A percentile compares a stretch with the other conserved stretches of the same genome.
Evolutionary conservation across 257 asterid genomes (phyloP).

Genomic region (Salvia splendens): DNA sequence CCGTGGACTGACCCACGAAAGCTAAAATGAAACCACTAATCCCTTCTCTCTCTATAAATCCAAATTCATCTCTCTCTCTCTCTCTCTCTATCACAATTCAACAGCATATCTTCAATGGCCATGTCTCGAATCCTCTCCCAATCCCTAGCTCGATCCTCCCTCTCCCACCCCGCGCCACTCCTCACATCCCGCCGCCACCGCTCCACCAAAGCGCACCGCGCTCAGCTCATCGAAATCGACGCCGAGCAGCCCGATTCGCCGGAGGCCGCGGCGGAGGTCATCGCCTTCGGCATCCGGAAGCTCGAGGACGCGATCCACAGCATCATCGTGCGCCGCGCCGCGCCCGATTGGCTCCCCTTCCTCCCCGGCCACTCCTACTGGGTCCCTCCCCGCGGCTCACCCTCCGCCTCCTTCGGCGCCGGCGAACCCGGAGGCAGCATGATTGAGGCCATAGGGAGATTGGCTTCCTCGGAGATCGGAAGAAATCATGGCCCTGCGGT

Average conservation of each 20-base stretch:
- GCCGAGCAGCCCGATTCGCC: conserved; percentile 47
- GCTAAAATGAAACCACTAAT: conserved; percentile 3
- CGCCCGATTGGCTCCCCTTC: conserved; percentile 67
- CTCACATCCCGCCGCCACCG: conserved; percentile 52
- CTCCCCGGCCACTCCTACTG: conserved; percentile 56
- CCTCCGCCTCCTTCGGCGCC: conserved; percentile 21
- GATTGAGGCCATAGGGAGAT: conserved; percentile 40
- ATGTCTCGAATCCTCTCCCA: conserved; percentile 49
- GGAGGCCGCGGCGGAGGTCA: conserved; percentile 43
- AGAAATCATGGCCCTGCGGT: conserved; percentile 7
- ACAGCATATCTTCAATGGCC: conserved; percentile 35
- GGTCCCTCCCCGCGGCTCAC: conserved; percentile 50
- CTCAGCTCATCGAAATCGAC: conserved; percentile 45
- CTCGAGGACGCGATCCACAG: conserved; percentile 61
- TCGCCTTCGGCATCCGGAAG: conserved; percentile 46
- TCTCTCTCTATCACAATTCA: background rate
- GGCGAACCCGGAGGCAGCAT: conserved; percentile 32
- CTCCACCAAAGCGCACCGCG: conserved; percentile 46
- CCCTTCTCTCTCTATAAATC: conserved; percentile 14
- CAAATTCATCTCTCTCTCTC: background rate
- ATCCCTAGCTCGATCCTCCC: conserved; percentile 37
- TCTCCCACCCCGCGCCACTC: conserved; percentile 33
- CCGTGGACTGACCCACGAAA: background rate
- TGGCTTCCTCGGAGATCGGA: conserved; percentile 27
- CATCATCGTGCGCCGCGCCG: conserved; percentile 54